These are phyloP conservation scores for Pyrenula aspistea DNA, from an alignment of 495 filamentous ascomycete species.

Conservation along the genomic window DNA sequence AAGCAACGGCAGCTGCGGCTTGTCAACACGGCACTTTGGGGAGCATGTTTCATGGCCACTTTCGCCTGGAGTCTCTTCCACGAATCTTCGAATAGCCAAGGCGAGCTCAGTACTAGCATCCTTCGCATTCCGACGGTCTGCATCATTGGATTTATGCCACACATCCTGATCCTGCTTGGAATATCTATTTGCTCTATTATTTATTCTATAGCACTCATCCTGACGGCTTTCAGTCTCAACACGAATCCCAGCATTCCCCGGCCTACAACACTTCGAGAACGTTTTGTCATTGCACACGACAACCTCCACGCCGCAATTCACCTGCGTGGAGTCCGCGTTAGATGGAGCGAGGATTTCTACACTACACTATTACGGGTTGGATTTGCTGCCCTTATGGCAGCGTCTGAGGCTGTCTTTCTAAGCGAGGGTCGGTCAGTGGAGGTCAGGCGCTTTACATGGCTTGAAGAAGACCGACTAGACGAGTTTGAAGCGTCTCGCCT, in stretches of 20 bases:
- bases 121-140: slow-evolving; percentile 87
- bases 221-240: slow-evolving; percentile 63
- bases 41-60: slow-evolving; percentile 70
- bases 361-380: slow-evolving; percentile 76
- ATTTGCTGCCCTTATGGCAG: slow-evolving; percentile 77
- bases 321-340: slow-evolving; percentile 63
- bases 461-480: slow-evolving; percentile 74
- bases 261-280: slow-evolving; percentile 32
- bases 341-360: slow-evolving; percentile 87
- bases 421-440: slow-evolving; percentile 75
- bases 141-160: slow-evolving; percentile 89
- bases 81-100: slow-evolving; percentile 33
- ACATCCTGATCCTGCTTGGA: slow-evolving; percentile 69
- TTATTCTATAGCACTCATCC: slow-evolving; percentile 60
- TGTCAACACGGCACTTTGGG: slow-evolving; percentile 80
- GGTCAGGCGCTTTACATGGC: slow-evolving; percentile 73
- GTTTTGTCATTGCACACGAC: slow-evolving; percentile 54
- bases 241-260: slow-evolving; percentile 18
- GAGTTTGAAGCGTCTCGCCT: slow-evolving; percentile 33
- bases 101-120: slow-evolving; percentile 23
- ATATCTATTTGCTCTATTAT: slow-evolving; percentile 63
- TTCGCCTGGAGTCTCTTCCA: slow-evolving; percentile 56
- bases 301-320: slow-evolving; percentile 91
- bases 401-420: slow-evolving; percentile 89
- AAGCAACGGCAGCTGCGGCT: slow-evolving; percentile 68